Conservation (phyloP, 2,329 filamentous ascomycete genomes). For the Thelonectria discophora region DNA sequence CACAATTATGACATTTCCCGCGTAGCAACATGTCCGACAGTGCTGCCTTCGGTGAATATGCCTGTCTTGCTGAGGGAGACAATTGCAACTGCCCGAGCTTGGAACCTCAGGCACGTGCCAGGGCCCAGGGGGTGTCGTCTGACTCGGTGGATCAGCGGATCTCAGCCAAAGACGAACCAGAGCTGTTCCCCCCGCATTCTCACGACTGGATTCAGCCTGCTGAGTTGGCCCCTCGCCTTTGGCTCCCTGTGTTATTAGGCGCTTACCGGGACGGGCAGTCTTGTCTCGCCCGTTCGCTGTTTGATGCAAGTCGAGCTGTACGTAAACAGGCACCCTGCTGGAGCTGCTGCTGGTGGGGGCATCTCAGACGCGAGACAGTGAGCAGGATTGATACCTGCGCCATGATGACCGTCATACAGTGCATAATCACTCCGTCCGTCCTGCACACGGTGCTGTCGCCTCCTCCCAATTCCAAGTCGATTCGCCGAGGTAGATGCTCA, state of each 20-base stretch:
- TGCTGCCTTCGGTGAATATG: slow-evolving; percentile 7
- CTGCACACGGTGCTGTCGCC: slow-evolving; percentile 17
- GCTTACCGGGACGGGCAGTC: neutral
- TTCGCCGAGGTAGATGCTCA: neutral
- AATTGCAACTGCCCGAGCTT: slow-evolving; percentile 14
- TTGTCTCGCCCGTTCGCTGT: slow-evolving; percentile 9
- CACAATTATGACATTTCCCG: slow-evolving; percentile 8
- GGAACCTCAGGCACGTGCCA: slow-evolving; percentile 41
- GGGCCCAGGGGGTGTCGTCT: slow-evolving; percentile 45
- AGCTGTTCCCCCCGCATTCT: slow-evolving; percentile 41
- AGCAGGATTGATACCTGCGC: slow-evolving; percentile 17
- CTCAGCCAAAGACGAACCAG: slow-evolving; percentile 19
- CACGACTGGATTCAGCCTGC: neutral
- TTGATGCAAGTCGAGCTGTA: slow-evolving; percentile 11
- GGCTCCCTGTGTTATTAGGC: neutral
- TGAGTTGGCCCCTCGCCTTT: neutral
- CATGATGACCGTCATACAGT: slow-evolving; percentile 23
- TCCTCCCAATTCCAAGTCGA: slow-evolving; percentile 14
- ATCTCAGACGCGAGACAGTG: slow-evolving; percentile 3
- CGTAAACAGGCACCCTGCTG: slow-evolving; percentile 24
- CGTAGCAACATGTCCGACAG: neutral
- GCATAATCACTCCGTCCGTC: neutral
- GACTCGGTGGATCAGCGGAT: slow-evolving; percentile 45
- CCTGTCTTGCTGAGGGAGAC: slow-evolving; percentile 12
- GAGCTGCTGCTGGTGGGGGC: slow-evolving; percentile 15